Base-by-base conservation (phyloP, 768 basidiomycete genomes). In the Mycena kentingensis region DNA sequence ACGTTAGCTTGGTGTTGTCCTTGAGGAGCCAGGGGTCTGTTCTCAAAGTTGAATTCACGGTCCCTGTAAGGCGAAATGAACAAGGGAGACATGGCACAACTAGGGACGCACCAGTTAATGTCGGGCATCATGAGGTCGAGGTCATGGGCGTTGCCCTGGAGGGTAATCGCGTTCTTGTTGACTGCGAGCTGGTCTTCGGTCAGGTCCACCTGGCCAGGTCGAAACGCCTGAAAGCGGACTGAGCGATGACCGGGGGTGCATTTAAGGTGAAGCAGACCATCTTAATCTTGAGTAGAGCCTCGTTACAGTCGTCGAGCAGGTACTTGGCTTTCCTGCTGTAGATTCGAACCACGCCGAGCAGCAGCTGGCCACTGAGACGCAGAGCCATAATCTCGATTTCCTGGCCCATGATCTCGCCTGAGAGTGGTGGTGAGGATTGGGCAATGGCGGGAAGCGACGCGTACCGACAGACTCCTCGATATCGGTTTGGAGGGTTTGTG, bases 261-360 rank as follows among this genome's bases (percentile, higher is more conserved):
- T n/a, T n/a, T n/a, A 4, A 25, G 28, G 42, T n/a, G n/a, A 41
- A 11, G 55, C 65, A 21, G 47, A 93, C 95, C 88, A 97, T 90
- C 71, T 95, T 96, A 42, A 98, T 95, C 70, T 94, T 93, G 32
- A 95, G 75, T 37, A 98, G 73, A 0, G 96, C 94, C 68, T 99
- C 97, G 55, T 97, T 97, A 66, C 96, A 98, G 66, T 99, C 97
- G 64, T 99, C 97, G 57, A 98, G 73, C 3, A 99, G 80, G 70
- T 99, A 99, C 66, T 98, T 97, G 16, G 95, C 94, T 69, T 99
- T 99, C 37, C 96, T 80, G 64, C 93, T 94, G 71, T 99, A 99
- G 65, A 99, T 98, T 50, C 97, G 82, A 48, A 96, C 93, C 39
- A 99, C 96, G 61, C 97, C 97, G 36, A 99, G 83, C 49, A 99